Conservation (phyloP, 2,329 filamentous ascomycete genomes). For the Aureobasidium mangrovei region DNA sequence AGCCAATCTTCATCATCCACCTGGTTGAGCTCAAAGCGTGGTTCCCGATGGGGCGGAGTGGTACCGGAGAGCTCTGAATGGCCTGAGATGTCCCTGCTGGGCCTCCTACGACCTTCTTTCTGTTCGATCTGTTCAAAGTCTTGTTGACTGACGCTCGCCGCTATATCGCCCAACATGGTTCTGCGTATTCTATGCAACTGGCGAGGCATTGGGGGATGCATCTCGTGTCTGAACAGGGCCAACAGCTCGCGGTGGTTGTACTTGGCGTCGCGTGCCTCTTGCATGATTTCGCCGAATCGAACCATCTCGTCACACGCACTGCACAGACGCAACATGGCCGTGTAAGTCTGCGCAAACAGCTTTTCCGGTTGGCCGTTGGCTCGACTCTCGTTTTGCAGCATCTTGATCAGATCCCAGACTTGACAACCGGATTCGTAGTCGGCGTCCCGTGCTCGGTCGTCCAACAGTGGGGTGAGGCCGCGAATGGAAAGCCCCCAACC, state of each 20-base stretch:
- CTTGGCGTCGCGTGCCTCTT: slow-evolving; percentile 14
- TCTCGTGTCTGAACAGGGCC: slow-evolving; percentile 17
- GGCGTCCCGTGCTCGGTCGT: slow-evolving; percentile 31
- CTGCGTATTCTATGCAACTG: neutral
- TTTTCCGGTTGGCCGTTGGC: slow-evolving; percentile 10
- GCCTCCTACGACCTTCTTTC: neutral
- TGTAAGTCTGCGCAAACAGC: slow-evolving; percentile 18
- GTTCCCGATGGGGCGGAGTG: neutral
- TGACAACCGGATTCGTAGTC: slow-evolving; percentile 31
- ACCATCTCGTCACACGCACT: slow-evolving; percentile 14
- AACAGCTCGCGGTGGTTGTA: slow-evolving; percentile 1
- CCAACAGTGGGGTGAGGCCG: slow-evolving; percentile 32
- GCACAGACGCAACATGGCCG: slow-evolving; percentile 22
- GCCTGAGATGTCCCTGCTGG: neutral
- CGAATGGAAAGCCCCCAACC: slow-evolving; percentile 38
- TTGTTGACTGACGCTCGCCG: neutral
- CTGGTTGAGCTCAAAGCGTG: neutral
- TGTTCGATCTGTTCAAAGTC: neutral
- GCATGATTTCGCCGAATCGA: slow-evolving; percentile 14
- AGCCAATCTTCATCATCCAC: neutral
- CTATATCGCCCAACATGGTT: neutral
- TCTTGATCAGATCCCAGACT: slow-evolving; percentile 36
- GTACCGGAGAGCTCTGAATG: no score
- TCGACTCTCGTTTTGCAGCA: slow-evolving; percentile 15
- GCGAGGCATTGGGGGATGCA: neutral